Percentiles rank a stretch among this genome's conserved stretches.
Conservation (phyloP, 352 stramenopile species). For the Pythium rhizo-oryzae region DNA sequence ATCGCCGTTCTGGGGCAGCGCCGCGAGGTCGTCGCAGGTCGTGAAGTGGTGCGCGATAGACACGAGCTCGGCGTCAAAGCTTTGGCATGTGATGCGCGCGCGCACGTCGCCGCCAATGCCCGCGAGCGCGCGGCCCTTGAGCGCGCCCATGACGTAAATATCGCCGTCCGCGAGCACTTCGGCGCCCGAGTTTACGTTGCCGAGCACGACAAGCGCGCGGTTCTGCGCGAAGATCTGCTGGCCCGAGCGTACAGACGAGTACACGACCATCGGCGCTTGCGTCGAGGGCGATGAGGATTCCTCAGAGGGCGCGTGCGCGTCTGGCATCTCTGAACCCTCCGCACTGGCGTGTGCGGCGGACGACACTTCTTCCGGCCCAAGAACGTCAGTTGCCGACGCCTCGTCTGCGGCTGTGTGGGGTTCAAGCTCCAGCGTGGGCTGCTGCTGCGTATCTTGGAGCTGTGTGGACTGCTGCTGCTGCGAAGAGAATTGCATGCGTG, state of each 20-base stretch:
- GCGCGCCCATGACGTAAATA: conserved; percentile 78
- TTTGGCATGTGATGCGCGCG: conserved; percentile 72
- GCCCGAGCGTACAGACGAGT: conserved; percentile 79
- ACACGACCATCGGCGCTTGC: conserved; percentile 61
- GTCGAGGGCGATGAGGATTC: neutral
- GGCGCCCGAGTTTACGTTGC: conserved; percentile 85
- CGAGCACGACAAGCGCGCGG: conserved; percentile 79
- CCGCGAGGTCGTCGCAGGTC: conserved; percentile 74
- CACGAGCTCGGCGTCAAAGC: conserved; percentile 90
- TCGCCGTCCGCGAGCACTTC: conserved; percentile 89
- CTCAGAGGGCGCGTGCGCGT: neutral
- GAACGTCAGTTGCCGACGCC: neutral
- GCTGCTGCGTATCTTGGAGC: too few species aligned
- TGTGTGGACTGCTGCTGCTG: conserved; percentile 11
- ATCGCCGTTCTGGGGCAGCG: conserved; percentile 38
- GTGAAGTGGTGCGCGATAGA: conserved; percentile 91
- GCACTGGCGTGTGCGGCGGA: neutral
- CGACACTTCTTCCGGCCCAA: neutral
- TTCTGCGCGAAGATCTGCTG: conserved; percentile 89
- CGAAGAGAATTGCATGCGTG: conserved; percentile 43
- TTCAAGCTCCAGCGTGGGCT: neutral
- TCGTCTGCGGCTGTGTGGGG: neutral
- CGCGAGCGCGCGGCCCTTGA: conserved; percentile 86
- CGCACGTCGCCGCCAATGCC: conserved; percentile 76
- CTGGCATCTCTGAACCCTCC: conserved; percentile 8